phyloP scores from a whole-genome alignment of 768 basidiomycete genomes.

The Lepiota subincarnata region DNA sequence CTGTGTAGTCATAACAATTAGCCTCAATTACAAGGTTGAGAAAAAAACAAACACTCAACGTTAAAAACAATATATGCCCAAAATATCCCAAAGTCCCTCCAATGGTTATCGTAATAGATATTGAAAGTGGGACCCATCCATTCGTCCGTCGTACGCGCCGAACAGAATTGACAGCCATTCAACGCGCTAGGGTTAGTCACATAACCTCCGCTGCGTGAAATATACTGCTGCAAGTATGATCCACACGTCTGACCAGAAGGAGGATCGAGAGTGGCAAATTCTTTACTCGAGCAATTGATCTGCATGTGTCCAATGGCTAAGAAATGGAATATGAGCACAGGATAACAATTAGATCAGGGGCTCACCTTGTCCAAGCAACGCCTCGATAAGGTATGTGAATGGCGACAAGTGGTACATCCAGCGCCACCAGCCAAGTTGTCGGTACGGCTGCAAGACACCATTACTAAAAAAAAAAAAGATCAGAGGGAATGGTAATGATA shows the following conservation, averaged over 20 bases:
- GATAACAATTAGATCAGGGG: slow-evolving; percentile 12
- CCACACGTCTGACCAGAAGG: slow-evolving; percentile 56
- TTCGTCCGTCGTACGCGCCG: slow-evolving; percentile 46
- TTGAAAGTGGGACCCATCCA: slow-evolving; percentile 56
- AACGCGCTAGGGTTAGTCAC: slow-evolving; percentile 50
- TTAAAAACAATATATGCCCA: slow-evolving; percentile 45
- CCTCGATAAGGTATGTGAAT: slow-evolving; percentile 49
- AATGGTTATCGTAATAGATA: slow-evolving; percentile 50
- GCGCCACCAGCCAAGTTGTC: slow-evolving; percentile 61
- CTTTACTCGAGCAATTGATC: slow-evolving; percentile 55
- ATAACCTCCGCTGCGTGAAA: slow-evolving; percentile 51
- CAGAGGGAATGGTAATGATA: background rate
- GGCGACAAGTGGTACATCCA: slow-evolving; percentile 66
- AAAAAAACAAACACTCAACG: slow-evolving; percentile 25
- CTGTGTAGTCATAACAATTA: slow-evolving; percentile 25
- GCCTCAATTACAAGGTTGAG: background rate
- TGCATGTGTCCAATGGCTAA: slow-evolving; percentile 47
- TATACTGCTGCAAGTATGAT: slow-evolving; percentile 47
- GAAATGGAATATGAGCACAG: slow-evolving; percentile 23
- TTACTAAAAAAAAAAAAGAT: slow-evolving; percentile 31
- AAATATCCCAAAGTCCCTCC: slow-evolving; percentile 51
- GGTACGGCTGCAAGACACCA: slow-evolving; percentile 64
- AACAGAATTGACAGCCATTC: slow-evolving; percentile 52
- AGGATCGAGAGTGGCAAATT: slow-evolving; percentile 58
- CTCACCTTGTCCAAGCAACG: slow-evolving; percentile 43